phyloP scores from a whole-genome alignment of 2,329 filamentous ascomycete genomes.

The Talaromyces sp. region DNA sequence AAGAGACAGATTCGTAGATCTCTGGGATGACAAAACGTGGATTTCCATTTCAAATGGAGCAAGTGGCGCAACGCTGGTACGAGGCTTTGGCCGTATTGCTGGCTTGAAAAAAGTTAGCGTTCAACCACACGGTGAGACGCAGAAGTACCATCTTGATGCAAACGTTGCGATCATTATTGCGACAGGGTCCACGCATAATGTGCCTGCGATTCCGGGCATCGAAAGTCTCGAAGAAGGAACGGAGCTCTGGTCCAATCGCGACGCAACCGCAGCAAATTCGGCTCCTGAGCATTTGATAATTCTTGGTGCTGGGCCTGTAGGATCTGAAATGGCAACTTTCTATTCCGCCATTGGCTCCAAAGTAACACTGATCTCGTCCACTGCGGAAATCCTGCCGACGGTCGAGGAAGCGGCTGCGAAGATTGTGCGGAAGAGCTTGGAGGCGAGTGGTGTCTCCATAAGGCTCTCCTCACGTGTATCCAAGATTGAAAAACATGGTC shows the following conservation, averaged over 20 bases:
- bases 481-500: neutral
- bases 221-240: neutral
- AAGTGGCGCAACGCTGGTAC: neutral
- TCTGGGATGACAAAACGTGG: neutral
- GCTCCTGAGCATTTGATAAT: neutral
- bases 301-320: neutral
- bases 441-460: neutral
- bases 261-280: neutral
- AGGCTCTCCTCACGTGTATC: neutral
- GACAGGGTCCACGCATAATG: neutral
- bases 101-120: neutral
- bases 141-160: neutral
- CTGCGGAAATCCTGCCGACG: neutral
- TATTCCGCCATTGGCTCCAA: conserved; percentile 5
- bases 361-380: neutral
- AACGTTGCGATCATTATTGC: neutral
- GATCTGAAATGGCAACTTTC: neutral
- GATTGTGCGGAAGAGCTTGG: neutral
- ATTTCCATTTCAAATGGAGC: conserved; percentile 2
- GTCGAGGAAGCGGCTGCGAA: neutral
- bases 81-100: neutral
- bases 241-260: conserved; percentile 1
- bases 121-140: neutral
- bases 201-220: neutral
- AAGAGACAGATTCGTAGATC: conserved; percentile 1